Percentiles rank a stretch among this genome's conserved stretches.
These are phyloP conservation scores for Chytriomyces sp. DNA, from an alignment of 192 early-diverging fungal species.

Conservation along the genomic window DNA sequence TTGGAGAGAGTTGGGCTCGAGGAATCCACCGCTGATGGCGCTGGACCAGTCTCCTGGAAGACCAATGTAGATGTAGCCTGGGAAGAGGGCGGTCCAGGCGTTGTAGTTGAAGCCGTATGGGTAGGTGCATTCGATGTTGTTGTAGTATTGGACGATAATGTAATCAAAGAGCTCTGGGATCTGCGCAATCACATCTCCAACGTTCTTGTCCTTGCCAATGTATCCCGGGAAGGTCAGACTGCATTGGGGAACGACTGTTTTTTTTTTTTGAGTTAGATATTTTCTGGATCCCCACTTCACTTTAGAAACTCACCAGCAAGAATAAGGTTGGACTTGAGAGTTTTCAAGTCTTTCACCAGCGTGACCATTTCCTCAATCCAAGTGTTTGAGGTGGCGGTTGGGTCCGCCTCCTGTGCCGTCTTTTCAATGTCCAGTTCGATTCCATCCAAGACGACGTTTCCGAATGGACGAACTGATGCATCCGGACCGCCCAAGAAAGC, in stretches of 20 bases:
- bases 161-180: constrained; percentile 18
- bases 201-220: constrained; percentile 28
- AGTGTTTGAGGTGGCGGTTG: background rate
- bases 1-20: constrained; percentile 7
- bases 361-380: constrained; percentile 26
- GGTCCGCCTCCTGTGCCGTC: constrained; percentile 1
- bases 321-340: constrained; percentile 1
- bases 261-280: background rate
- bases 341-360: background rate
- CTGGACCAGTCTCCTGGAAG: constrained; percentile 14
- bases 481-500: constrained; percentile 41
- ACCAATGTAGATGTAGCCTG: constrained; percentile 21
- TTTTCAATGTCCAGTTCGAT: constrained; percentile 44
- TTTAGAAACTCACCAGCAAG: constrained; percentile 8
- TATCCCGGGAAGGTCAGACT: constrained; percentile 13
- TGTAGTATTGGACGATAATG: constrained; percentile 25
- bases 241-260: constrained; percentile 25
- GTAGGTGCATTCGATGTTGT: constrained; percentile 31
- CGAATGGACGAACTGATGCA: constrained; percentile 35
- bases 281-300: background rate
- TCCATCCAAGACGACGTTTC: constrained; percentile 38
- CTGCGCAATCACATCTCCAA: constrained; percentile 17
- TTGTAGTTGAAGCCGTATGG: constrained; percentile 29
- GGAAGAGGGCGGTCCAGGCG: constrained; percentile 2
- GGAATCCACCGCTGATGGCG: constrained; percentile 24